Conservation (phyloP, 352 stramenopile genomes). For the Phytophthora colocasiae region DNA sequence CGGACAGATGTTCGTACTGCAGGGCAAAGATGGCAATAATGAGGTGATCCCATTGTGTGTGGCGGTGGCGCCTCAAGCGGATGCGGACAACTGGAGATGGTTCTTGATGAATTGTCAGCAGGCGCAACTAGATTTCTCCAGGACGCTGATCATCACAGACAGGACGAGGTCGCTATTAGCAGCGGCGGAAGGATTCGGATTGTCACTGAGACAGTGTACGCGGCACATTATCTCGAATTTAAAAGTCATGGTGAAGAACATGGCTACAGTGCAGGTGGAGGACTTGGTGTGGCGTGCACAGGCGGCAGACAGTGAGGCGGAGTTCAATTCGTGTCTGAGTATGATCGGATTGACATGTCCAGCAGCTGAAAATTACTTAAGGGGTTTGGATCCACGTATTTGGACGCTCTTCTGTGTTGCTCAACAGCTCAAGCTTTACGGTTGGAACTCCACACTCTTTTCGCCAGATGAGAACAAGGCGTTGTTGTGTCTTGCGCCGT, state of each 20-base stretch:
- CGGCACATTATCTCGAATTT: conserved; percentile 39
- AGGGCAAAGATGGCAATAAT: conserved; percentile 42
- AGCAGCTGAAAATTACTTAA: conserved; percentile 41
- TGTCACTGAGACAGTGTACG: conserved; percentile 38
- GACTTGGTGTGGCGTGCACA: conserved; percentile 47
- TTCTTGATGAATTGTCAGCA: conserved; percentile 43
- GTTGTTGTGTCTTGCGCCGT: conserved; percentile 37
- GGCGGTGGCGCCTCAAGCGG: conserved; percentile 30
- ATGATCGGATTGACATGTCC: conserved; percentile 49
- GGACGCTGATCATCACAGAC: conserved; percentile 24
- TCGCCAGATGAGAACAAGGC: conserved; percentile 25
- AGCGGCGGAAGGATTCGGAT: conserved; percentile 18
- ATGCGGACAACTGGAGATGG: conserved; percentile 37
- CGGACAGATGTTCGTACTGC: conserved; percentile 40
- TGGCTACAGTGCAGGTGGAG: conserved; percentile 42
- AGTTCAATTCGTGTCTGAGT: conserved; percentile 43
- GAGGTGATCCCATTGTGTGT: conserved; percentile 34
- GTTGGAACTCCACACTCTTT: conserved; percentile 42
- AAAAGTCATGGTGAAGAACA: conserved; percentile 40
- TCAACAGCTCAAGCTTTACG: conserved; percentile 40
- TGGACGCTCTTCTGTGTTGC: conserved; percentile 41
- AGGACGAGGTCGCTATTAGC: conserved; percentile 27
- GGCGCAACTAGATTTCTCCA: conserved; percentile 36
- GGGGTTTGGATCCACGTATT: conserved; percentile 28
- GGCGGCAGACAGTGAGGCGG: conserved; percentile 39